A percentile compares a stretch with the other conserved stretches of the same genome.
These are phyloP conservation scores for Chaetomium fimeti DNA, from an alignment of 495 filamentous ascomycete genomes.

Conservation along the genomic window DNA sequence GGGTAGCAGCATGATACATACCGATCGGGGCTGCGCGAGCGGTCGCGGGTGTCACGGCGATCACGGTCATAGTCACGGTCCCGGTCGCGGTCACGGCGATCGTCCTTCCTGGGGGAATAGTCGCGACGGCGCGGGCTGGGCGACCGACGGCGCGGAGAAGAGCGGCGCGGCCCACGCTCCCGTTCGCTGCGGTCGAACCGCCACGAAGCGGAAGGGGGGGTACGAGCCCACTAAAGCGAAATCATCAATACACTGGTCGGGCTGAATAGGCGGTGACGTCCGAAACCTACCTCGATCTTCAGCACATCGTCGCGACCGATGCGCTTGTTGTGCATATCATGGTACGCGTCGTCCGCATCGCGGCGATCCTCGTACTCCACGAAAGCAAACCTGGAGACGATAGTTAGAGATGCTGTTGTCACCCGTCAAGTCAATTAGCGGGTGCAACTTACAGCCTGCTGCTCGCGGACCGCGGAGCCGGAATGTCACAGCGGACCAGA, in stretches of 20 bases:
- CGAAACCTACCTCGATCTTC: constrained; percentile 84
- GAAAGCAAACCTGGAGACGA: constrained; percentile 78
- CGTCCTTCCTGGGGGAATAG: constrained; percentile 88
- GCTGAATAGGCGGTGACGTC: constrained; percentile 4
- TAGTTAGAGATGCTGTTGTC: background rate
- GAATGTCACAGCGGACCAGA: constrained; percentile 98
- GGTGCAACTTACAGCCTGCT: constrained; percentile 80
- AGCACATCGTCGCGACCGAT: constrained; percentile 92
- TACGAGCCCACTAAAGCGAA: constrained; percentile 82
- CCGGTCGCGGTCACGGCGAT: constrained; percentile 77
- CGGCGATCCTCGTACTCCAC: constrained; percentile 99
- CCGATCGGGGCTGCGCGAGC: constrained; percentile 71
- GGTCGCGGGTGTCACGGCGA: constrained; percentile 67
- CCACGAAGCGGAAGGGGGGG: constrained; percentile 97
- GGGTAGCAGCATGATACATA: constrained; percentile 47
- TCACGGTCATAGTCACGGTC: constrained; percentile 72
- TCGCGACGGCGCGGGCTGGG: constrained; percentile 81
- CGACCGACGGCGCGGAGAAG: constrained; percentile 66
- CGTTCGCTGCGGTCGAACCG: constrained; percentile 70
- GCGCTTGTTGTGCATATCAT: constrained; percentile 99
- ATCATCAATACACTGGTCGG: constrained; percentile 26
- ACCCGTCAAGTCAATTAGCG: background rate
- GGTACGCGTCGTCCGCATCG: constrained; percentile 98
- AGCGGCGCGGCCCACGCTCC: constrained; percentile 60
- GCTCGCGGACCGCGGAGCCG: constrained; percentile 85